A percentile compares a stretch with the other conserved stretches of the same genome.
These are phyloP conservation scores for Podaxis carcinomalis DNA, from an alignment of 768 basidiomycete species.

Conservation along the genomic window DNA sequence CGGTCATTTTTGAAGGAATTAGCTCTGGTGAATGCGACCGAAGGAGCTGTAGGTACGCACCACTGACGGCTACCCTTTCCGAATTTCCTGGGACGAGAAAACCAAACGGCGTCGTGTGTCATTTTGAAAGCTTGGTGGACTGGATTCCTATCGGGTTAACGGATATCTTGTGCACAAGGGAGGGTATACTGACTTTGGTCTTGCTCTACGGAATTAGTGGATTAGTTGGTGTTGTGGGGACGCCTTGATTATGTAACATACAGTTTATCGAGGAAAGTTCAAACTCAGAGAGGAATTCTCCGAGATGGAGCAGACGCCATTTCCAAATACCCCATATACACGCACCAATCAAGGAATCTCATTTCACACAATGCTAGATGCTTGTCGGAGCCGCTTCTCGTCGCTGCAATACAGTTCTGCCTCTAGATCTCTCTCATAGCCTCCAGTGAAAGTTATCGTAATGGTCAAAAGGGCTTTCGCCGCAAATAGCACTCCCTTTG, in stretches of 20 bases:
- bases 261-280: slow-evolving; percentile 30
- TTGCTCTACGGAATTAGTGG: slow-evolving; percentile 16
- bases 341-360: too few relatives aligned
- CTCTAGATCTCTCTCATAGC: too few relatives aligned
- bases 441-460: too few relatives aligned
- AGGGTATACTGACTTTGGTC: slow-evolving; percentile 24
- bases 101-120: slow-evolving; percentile 99
- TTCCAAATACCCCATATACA: background rate
- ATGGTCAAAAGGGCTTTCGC: too few relatives aligned
- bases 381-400: too few relatives aligned
- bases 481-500: background rate
- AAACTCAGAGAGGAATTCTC: background rate
- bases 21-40: background rate
- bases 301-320: background rate
- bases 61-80: slow-evolving; percentile 94
- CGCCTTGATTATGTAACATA: slow-evolving; percentile 33
- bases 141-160: slow-evolving; percentile 1
- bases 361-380: too few relatives aligned
- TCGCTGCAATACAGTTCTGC: too few relatives aligned
- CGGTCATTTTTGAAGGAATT: slow-evolving; percentile 2
- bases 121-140: slow-evolving; percentile 45
- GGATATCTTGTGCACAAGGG: background rate
- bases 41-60: slow-evolving; percentile 22
- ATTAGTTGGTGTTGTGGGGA: slow-evolving; percentile 6
- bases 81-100: slow-evolving; percentile 91